Percentiles rank a stretch among this genome's conserved stretches.
Conservation (phyloP, 441 rosid genomes). For the Codiaeum variegatum region DNA sequence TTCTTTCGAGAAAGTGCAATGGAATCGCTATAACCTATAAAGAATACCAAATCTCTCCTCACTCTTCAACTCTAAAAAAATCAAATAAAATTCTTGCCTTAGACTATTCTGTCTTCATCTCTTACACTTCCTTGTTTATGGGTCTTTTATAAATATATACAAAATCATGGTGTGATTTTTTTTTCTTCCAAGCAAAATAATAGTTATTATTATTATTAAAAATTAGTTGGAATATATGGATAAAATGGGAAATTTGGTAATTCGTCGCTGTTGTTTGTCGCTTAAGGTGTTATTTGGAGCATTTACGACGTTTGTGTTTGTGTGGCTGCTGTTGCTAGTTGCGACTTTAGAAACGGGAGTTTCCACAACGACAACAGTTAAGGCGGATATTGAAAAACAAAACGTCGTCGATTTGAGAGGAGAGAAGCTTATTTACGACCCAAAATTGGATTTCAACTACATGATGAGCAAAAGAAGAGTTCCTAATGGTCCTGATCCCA, state of each 20-base stretch:
- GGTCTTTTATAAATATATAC: not conserved
- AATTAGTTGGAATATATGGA: not conserved
- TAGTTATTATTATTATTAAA: not conserved
- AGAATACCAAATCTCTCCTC: conserved; percentile 41
- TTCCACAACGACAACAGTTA: conserved; percentile 7
- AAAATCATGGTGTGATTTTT: not conserved
- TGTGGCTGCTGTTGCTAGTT: conserved; percentile 35
- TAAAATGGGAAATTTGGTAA: conserved; percentile 20
- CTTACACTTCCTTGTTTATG: not conserved
- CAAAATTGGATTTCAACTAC: conserved; percentile 44
- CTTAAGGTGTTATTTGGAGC: conserved; percentile 26
- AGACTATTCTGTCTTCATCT: conserved; percentile 6
- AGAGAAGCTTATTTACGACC: conserved; percentile 32
- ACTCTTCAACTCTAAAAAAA: conserved; percentile 13
- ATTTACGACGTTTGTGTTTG: conserved; percentile 24
- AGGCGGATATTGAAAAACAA: conserved; percentile 5
- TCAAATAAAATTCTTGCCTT: conserved; percentile 27
- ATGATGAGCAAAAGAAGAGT: conserved; percentile 69
- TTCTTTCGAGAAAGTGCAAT: conserved; percentile 39
- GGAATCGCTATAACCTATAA: conserved; percentile 54
- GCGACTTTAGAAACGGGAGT: conserved; percentile 26
- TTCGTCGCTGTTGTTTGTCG: conserved; percentile 14
- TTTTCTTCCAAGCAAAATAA: not conserved
- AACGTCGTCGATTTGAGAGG: conserved; percentile 16
- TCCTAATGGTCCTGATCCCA: conserved; percentile 92